Evolutionary conservation across 345 rosid species (phyloP).

Genomic region (Salix purpurea): DNA sequence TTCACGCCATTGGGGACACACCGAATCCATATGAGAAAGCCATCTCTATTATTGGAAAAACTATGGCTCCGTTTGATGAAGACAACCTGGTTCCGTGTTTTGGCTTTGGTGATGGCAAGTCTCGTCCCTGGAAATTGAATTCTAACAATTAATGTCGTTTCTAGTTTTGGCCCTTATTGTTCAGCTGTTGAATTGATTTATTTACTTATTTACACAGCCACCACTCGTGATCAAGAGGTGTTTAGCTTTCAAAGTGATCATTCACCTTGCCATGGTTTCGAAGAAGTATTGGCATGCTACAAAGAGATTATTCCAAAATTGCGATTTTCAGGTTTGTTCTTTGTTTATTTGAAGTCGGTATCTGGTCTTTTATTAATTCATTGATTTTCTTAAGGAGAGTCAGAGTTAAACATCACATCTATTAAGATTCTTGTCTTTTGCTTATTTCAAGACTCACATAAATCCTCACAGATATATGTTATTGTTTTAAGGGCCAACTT

Average conservation of each 20-base stretch:
- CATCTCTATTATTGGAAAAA: conserved; percentile 65
- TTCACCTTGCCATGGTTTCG: conserved; percentile 78
- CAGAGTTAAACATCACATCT: neutral
- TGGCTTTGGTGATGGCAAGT: conserved; percentile 82
- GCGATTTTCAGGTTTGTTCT: conserved; percentile 53
- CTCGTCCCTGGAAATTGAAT: neutral
- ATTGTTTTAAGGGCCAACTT: conserved; percentile 59
- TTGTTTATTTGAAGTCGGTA: neutral
- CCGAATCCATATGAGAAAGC: conserved; percentile 86
- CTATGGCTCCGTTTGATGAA: conserved; percentile 79
- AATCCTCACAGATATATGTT: conserved; percentile 10
- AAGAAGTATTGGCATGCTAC: conserved; percentile 79
- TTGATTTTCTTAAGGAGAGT: neutral
- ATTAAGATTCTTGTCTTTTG: neutral
- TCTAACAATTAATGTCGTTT: neutral
- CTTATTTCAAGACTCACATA: neutral
- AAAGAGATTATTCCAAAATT: conserved; percentile 49
- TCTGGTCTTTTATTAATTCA: neutral
- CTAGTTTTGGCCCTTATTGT: neutral
- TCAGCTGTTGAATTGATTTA: neutral
- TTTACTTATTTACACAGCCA: conserved; percentile 32
- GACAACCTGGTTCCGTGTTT: conserved; percentile 80
- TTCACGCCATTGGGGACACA: conserved; percentile 47
- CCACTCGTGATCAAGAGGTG: conserved; percentile 67
- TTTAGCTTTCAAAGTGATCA: conserved; percentile 67